phyloP scores from a whole-genome alignment of 2,329 filamentous ascomycete species.

The Neonectria faginata region DNA sequence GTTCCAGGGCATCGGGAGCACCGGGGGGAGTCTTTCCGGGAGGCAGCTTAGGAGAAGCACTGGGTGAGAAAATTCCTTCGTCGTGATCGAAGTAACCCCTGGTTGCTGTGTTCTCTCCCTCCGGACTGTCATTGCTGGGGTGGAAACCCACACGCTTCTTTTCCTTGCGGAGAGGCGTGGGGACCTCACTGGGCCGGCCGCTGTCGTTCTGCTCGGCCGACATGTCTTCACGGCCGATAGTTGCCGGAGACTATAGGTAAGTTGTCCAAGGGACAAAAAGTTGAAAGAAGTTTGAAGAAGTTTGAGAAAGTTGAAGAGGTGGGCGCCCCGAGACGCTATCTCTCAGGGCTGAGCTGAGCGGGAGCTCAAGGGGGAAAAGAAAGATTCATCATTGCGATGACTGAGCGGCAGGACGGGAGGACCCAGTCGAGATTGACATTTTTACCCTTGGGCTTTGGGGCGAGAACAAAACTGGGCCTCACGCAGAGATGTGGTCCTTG shows the following conservation, averaged over 20 bases:
- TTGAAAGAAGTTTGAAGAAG: constrained; percentile 4
- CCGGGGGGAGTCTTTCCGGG: constrained; percentile 46
- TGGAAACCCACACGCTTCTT: constrained; percentile 58
- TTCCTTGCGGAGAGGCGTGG: constrained; percentile 50
- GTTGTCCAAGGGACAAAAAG: neutral
- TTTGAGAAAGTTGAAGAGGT: constrained; percentile 27
- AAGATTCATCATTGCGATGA: constrained; percentile 37
- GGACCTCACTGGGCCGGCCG: constrained; percentile 45
- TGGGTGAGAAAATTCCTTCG: constrained; percentile 43
- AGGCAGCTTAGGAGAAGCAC: constrained; percentile 43
- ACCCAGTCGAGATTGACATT: constrained; percentile 36
- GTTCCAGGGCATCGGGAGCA: constrained; percentile 54
- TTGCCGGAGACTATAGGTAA: constrained; percentile 7
- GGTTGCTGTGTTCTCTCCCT: constrained; percentile 21
- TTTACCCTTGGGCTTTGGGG: constrained; percentile 33
- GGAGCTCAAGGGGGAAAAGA: constrained; percentile 30
- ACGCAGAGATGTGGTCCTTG: constrained; percentile 29
- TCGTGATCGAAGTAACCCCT: constrained; percentile 30
- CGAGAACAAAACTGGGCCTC: constrained; percentile 47
- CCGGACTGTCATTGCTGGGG: constrained; percentile 45
- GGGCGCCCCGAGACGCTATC: constrained; percentile 33
- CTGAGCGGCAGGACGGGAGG: constrained; percentile 32
- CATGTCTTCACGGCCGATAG: constrained; percentile 32
- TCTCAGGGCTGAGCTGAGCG: constrained; percentile 29
- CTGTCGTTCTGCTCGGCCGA: constrained; percentile 45